Evolutionary conservation across 2,329 filamentous ascomycete genomes (phyloP).

Genomic region (Stagonosporopsis tanaceti): DNA sequence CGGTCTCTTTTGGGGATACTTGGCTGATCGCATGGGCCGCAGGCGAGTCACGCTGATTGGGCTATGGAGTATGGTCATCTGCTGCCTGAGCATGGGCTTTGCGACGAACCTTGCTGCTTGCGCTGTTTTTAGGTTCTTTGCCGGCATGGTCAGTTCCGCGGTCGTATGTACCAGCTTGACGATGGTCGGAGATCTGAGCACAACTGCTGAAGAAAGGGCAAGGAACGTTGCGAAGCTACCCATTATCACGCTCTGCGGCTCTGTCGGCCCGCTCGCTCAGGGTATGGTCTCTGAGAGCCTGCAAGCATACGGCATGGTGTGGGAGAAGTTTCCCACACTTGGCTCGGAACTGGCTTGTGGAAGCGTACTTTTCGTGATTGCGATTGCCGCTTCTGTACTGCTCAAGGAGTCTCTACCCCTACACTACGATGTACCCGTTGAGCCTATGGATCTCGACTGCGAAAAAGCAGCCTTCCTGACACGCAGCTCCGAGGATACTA

Average conservation of each 20-base stretch:
- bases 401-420: conserved; percentile 52
- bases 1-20: conserved; percentile 56
- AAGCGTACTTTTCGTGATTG: conserved; percentile 52
- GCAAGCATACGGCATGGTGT: conserved; percentile 53
- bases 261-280: conserved; percentile 56
- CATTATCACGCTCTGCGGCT: conserved; percentile 55
- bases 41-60: conserved; percentile 55
- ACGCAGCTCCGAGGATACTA: conserved; percentile 47
- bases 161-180: conserved; percentile 55
- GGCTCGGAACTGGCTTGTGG: conserved; percentile 56
- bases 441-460: conserved; percentile 47
- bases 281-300: conserved; percentile 53
- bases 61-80: conserved; percentile 54
- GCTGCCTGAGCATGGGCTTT: conserved; percentile 58
- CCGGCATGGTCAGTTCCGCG: conserved; percentile 55
- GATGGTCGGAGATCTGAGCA: conserved; percentile 57
- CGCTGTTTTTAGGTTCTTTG: conserved; percentile 54
- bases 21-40: conserved; percentile 54
- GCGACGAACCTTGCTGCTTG: conserved; percentile 54
- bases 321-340: conserved; percentile 54
- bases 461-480: conserved; percentile 59
- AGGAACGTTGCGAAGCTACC: conserved; percentile 55
- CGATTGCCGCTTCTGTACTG: conserved; percentile 49
- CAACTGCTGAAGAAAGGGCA: conserved; percentile 46
- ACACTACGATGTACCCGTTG: conserved; percentile 28